Conservation (phyloP, 2,329 filamentous ascomycete species). For the Fusarium equiseti region DNA sequence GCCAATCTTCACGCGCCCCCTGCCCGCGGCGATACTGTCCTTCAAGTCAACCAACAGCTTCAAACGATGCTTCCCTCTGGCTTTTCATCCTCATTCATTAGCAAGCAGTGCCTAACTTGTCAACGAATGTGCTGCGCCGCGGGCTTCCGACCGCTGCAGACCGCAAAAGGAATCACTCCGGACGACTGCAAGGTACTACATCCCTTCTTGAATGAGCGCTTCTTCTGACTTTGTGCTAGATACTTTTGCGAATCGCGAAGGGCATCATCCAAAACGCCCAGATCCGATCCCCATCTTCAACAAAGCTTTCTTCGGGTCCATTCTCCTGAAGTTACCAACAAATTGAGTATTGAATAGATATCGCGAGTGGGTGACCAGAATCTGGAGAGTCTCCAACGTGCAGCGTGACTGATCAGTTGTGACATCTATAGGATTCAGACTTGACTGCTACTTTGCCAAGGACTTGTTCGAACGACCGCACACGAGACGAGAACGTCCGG, state of each 20-base stretch:
- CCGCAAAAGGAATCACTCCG: accelerated
- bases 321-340: too few relatives aligned
- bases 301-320: too few relatives aligned
- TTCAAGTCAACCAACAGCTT: too few relatives aligned
- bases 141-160: too few relatives aligned
- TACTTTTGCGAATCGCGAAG: background rate
- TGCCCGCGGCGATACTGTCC: too few relatives aligned
- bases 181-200: background rate
- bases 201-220: accelerated
- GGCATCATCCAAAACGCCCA: accelerated
- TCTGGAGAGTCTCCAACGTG: background rate
- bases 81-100: too few relatives aligned
- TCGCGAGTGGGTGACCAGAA: accelerated
- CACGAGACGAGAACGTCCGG: background rate
- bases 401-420: background rate
- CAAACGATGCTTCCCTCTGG: too few relatives aligned
- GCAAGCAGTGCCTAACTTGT: too few relatives aligned
- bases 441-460: background rate
- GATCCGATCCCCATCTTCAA: background rate
- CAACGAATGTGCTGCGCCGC: too few relatives aligned
- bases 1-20: too few relatives aligned
- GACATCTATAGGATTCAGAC: too few relatives aligned
- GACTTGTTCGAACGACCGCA: background rate
- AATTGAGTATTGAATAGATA: background rate
- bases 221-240: accelerated